Percentiles rank a stretch among this genome's conserved stretches.
Evolutionary conservation across 441 rosid genomes (phyloP).

Genomic region (Brassica hybrid): DNA sequence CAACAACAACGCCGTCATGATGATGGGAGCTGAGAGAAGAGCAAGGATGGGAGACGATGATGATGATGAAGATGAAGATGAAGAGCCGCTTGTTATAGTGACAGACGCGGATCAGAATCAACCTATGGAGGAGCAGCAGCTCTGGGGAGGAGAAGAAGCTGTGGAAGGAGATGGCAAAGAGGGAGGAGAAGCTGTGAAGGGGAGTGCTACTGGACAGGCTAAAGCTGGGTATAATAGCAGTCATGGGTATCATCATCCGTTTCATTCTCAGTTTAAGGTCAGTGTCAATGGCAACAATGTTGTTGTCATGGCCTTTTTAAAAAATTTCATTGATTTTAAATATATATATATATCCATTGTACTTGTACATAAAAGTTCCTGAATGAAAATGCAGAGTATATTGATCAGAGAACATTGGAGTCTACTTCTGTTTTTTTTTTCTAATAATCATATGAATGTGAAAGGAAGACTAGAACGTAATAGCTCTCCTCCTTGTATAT

Average conservation of each 20-base stretch:
- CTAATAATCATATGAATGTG: conserved; percentile 3
- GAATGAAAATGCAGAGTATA: conserved; percentile 40
- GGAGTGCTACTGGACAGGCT: conserved; percentile 47
- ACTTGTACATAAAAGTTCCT: conserved; percentile 41
- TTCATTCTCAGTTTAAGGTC: conserved; percentile 99
- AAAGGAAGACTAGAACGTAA: conserved; percentile 24
- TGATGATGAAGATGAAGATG: conserved; percentile 65
- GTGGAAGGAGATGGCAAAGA: conserved; percentile 70
- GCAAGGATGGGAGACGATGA: conserved; percentile 47
- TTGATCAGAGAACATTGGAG: conserved; percentile 4
- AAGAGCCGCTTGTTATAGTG: conserved; percentile 86
- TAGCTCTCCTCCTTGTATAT: conserved; percentile 14
- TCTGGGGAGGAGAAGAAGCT: conserved; percentile 75
- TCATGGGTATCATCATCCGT: conserved; percentile 91
- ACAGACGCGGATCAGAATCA: conserved; percentile 67
- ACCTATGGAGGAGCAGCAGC: conserved; percentile 59
- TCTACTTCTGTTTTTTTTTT: conserved; percentile 16
- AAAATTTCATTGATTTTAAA: conserved; percentile 20
- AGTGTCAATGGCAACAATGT: conserved; percentile 62
- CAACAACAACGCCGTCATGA: conserved; percentile 54
- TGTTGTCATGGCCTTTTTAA: conserved; percentile 42
- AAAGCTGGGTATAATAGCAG: conserved; percentile 76
- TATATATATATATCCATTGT: conserved; percentile 39
- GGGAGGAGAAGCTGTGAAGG: conserved; percentile 57
- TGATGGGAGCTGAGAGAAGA: conserved; percentile 62